phyloP scores from a whole-genome alignment of 371 early-diverging fungal genomes.

The Astathelohania contejeani region DNA sequence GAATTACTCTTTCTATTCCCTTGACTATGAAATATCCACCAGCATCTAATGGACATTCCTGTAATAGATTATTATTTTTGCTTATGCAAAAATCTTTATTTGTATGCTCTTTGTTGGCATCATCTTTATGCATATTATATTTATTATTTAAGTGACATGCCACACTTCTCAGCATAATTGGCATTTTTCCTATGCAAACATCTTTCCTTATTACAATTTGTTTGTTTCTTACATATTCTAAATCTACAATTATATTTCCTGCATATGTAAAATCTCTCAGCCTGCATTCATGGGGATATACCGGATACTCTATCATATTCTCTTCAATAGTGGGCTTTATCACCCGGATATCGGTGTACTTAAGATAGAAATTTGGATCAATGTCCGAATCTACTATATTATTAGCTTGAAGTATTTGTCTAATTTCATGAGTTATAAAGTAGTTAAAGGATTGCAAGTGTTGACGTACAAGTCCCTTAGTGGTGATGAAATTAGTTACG shows the following conservation, averaged over 20 bases:
- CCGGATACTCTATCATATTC: slow-evolving; percentile 47
- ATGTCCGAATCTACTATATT: slow-evolving; percentile 85
- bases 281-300: slow-evolving; percentile 95
- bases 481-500: slow-evolving; percentile 82
- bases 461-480: slow-evolving; percentile 94
- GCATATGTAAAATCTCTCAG: slow-evolving; percentile 92
- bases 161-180: slow-evolving; percentile 86
- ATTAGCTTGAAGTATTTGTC: slow-evolving; percentile 82
- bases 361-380: slow-evolving; percentile 83
- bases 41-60: slow-evolving; percentile 95
- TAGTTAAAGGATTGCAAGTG: slow-evolving; percentile 98
- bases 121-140: slow-evolving; percentile 2
- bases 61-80: too few relatives aligned
- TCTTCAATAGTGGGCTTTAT: slow-evolving; percentile 55
- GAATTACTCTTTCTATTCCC: slow-evolving; percentile 92
- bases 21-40: slow-evolving; percentile 95
- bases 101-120: slow-evolving; percentile 54
- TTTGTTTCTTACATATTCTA: slow-evolving; percentile 79
- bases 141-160: slow-evolving; percentile 60
- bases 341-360: slow-evolving; percentile 54
- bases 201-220: slow-evolving; percentile 66
- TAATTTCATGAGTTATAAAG: slow-evolving; percentile 81
- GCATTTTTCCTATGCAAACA: slow-evolving; percentile 82
- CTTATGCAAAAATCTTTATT: slow-evolving; percentile 62
- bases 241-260: slow-evolving; percentile 78